Evolutionary conservation across 768 basidiomycete species (phyloP).

Genomic region (Russula vinacea): DNA sequence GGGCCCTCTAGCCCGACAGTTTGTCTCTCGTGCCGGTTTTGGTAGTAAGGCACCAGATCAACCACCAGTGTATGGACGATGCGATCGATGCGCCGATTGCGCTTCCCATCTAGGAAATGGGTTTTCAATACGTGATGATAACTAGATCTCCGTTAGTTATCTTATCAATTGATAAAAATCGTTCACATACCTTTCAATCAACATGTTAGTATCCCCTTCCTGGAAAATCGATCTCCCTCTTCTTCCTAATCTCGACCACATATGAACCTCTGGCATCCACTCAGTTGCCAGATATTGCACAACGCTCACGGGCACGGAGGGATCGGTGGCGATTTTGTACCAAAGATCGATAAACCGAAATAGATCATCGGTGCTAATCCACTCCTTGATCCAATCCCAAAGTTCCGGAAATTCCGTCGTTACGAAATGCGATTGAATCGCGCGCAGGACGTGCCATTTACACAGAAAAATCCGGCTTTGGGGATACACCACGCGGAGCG

Average conservation of each 20-base stretch:
- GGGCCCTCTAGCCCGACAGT: neutral
- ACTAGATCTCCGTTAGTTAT: neutral
- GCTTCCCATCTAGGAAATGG: neutral
- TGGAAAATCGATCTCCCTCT: neutral
- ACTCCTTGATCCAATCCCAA: neutral
- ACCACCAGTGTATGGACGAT: neutral
- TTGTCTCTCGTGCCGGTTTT: neutral
- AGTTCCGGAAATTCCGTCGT: neutral
- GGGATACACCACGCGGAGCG: neutral
- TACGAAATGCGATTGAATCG: neutral
- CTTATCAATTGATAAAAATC: too few species aligned
- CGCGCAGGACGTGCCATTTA: neutral
- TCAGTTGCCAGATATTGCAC: neutral
- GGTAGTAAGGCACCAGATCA: neutral
- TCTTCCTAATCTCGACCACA: neutral
- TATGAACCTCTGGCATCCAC: too few species aligned
- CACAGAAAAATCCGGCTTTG: neutral
- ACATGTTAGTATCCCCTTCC: neutral
- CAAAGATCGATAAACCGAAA: neutral
- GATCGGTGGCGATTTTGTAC: neutral
- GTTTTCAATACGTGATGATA: neutral
- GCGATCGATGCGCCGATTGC: neutral
- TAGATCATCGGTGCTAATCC: neutral
- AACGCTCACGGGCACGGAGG: neutral
- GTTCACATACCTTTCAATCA: neutral